These are phyloP conservation scores for Neurospora sp. DNA, from an alignment of 2,329 filamentous ascomycete species.

Conservation along the genomic window DNA sequence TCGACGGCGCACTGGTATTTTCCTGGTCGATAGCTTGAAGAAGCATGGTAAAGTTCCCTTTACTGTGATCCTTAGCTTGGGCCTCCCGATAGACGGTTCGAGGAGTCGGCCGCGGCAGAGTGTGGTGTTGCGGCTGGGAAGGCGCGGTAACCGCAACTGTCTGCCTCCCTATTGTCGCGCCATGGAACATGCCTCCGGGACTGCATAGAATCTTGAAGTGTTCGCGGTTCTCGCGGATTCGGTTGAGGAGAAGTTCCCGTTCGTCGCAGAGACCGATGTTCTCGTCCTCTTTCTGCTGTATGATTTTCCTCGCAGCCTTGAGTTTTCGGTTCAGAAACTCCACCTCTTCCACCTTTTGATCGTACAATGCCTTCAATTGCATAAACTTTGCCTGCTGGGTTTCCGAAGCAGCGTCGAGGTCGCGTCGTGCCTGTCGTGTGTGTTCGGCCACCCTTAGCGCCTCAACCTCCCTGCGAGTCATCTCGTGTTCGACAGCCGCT, in stretches of 20 bases:
- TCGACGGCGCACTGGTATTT: conserved; percentile 64
- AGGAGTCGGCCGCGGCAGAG: conserved; percentile 43
- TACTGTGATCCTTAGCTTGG: conserved; percentile 36
- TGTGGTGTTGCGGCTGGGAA: conserved; percentile 35
- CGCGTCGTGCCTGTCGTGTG: conserved; percentile 48
- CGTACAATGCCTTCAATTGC: conserved; percentile 57
- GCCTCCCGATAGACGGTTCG: conserved; percentile 27
- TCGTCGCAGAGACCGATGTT: conserved; percentile 63
- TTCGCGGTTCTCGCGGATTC: conserved; percentile 83
- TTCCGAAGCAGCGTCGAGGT: conserved; percentile 42
- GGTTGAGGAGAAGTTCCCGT: conserved; percentile 65
- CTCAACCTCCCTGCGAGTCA: conserved; percentile 81
- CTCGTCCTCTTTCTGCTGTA: conserved; percentile 69
- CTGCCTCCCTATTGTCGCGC: conserved; percentile 16
- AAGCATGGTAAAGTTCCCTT: conserved; percentile 66
- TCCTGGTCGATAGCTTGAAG: conserved; percentile 74
- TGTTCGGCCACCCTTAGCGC: conserved; percentile 68
- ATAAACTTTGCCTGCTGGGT: conserved; percentile 44
- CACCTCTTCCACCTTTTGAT: conserved; percentile 58
- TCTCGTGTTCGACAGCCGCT: conserved; percentile 82
- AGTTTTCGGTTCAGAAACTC: conserved; percentile 53
- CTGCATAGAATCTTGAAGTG: conserved; percentile 73
- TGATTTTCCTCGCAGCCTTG: conserved; percentile 65
- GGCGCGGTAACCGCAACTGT: conserved; percentile 37
- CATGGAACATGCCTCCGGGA: conserved; percentile 58